Evolutionary conservation across 306 rosid genomes (phyloP).

Genomic region (Echinosophora koreensis): DNA sequence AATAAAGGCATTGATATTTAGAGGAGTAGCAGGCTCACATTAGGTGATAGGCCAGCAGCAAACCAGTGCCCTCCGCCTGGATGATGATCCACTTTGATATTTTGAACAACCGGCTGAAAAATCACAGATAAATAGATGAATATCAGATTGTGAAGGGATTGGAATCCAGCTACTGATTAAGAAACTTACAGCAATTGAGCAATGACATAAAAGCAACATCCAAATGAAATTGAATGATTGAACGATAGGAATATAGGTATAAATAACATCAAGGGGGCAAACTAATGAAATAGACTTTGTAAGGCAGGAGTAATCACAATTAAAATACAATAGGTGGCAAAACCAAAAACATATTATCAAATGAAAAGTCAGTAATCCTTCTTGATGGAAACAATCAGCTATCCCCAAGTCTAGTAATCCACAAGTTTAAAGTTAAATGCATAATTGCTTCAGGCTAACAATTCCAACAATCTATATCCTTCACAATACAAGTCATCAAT

Average conservation of each 20-base stretch:
- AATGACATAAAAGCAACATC: conserved; percentile 36
- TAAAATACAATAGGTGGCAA: conserved; percentile 2
- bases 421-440: background rate
- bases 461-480: too few species aligned
- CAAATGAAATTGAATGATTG: conserved; percentile 35
- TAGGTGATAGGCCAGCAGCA: conserved; percentile 99
- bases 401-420: background rate
- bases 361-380: background rate
- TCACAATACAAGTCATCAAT: too few species aligned
- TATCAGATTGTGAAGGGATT: conserved; percentile 39
- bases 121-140: conserved; percentile 44
- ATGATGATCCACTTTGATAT: conserved; percentile 92
- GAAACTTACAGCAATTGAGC: conserved; percentile 31
- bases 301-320: background rate
- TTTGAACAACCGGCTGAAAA: conserved; percentile 83
- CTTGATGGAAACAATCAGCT: background rate
- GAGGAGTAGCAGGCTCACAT: conserved; percentile 65
- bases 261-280: conserved; percentile 27
- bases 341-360: background rate
- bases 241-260: conserved; percentile 21
- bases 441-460: background rate
- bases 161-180: conserved; percentile 31
- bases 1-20: conserved; percentile 33
- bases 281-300: background rate
- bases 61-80: conserved; percentile 99